Conservation (phyloP, 1,284 basidiomycete species). For the Apiotrichum gracile region DNA sequence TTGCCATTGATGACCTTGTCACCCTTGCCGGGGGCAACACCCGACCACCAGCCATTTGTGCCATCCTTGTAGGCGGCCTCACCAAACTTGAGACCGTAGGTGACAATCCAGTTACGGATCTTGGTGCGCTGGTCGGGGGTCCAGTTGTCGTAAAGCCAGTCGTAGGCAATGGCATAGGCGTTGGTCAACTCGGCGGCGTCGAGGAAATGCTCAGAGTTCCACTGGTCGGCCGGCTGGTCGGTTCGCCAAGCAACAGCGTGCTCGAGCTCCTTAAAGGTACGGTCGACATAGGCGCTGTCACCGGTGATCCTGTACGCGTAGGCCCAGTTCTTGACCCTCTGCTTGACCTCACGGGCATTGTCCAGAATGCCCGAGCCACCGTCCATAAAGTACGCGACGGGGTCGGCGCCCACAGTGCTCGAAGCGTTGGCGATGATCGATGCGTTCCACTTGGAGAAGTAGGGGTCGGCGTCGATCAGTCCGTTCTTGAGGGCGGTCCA, state of each 20-base stretch:
- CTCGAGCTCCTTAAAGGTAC: constrained; percentile 74
- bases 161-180: constrained; percentile 87
- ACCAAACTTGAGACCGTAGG: constrained; percentile 69
- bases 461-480: constrained; percentile 76
- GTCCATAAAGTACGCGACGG: constrained; percentile 70
- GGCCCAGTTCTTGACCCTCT: constrained; percentile 83
- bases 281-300: constrained; percentile 75
- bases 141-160: constrained; percentile 87
- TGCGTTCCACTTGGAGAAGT: constrained; percentile 81
- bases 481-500: constrained; percentile 70
- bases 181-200: constrained; percentile 84
- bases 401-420: constrained; percentile 56
- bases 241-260: constrained; percentile 45
- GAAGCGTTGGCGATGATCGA: constrained; percentile 91
- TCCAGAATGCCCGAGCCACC: constrained; percentile 89
- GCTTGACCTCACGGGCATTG: constrained; percentile 80
- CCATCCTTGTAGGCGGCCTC: constrained; percentile 50
- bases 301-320: constrained; percentile 89
- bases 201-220: constrained; percentile 89
- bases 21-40: constrained; percentile 10
- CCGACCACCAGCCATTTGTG: constrained; percentile 51
- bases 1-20: constrained; percentile 57
- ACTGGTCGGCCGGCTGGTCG: constrained; percentile 72
- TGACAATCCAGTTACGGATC: constrained; percentile 70
- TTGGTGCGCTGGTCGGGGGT: constrained; percentile 62